Evolutionary conservation across 2,329 filamentous ascomycete species (phyloP), one percentile per base, ranked within the genome.

Genomic region (Neurospora sp.): DNA sequence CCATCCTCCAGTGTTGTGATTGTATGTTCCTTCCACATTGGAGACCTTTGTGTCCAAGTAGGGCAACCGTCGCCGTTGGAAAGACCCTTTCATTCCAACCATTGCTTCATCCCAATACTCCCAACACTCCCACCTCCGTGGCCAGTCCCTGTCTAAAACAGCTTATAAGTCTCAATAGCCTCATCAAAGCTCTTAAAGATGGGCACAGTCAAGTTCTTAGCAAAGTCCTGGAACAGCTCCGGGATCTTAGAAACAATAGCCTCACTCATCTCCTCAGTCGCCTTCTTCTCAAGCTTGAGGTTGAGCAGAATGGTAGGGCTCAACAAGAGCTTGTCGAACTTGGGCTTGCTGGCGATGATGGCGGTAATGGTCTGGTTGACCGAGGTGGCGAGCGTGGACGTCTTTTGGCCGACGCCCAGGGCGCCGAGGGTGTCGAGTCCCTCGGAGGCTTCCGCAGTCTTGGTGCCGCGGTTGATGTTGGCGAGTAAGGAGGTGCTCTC

Each of bases 291-390:
- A 7, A 79, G 71, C 69, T 80, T 74, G 36, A 86, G 73, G 70
- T 80, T 81, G 17, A 82, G 62, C 46, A 83, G 75, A 42, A 85
- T 82, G 42, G 83, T 74, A 0, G 83, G 81, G 66, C 77, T 78
- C 42, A 85, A 72, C 1, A 82, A 68, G 6, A 84, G 74, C 46
- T 76, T 76, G 72, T 84, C 80, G 70, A 85, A 86, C 72, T 82
- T 81, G 23, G 76, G 78, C 76, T 84, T 83, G 38, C 78, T 75
- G 11, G 70, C 74, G 70, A 83, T 76, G 28, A 84, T 75, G n/a
- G 77, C 77, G 8, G 75, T 73, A 38, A 84, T 77, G 4, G 81
- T 81, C 39, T 73, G 68, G 72, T 82, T 79, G 71, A 84, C 81
- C n/a, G 76, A 75, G 11, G 66, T 69, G 66, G 78, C 76, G 36